Percentiles rank a stretch among this genome's conserved stretches.
Conservation (phyloP, 306 rosid species). For the Trichosanthes truncata region DNA sequence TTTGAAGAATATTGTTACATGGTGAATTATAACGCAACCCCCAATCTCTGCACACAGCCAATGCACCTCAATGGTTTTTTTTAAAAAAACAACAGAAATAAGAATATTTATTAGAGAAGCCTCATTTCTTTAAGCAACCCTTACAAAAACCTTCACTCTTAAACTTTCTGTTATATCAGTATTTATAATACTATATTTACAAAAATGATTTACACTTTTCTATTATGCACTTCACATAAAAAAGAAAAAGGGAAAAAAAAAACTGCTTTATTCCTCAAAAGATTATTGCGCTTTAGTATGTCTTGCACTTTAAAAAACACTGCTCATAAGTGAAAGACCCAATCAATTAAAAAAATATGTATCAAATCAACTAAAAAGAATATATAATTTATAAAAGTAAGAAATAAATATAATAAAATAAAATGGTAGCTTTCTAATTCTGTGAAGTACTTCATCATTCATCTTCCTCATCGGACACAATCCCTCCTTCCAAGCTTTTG, state of each 20-base stretch:
- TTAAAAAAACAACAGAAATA: background rate
- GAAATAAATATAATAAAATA: too few relatives aligned
- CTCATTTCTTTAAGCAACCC: background rate
- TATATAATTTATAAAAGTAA: too few relatives aligned
- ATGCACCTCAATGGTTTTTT: background rate
- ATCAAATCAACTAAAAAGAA: background rate
- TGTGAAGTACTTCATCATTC: too few relatives aligned
- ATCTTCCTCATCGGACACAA: too few relatives aligned
- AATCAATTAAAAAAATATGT: background rate
- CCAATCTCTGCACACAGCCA: background rate
- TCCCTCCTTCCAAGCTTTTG: too few relatives aligned
- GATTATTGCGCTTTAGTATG: background rate
- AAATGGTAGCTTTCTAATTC: too few relatives aligned
- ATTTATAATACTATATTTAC: too few relatives aligned
- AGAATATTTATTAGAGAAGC: background rate
- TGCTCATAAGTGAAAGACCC: background rate
- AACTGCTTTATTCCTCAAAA: background rate
- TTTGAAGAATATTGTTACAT: background rate
- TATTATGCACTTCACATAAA: background rate
- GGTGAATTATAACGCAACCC: background rate
- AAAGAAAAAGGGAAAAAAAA: background rate
- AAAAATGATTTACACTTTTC: background rate
- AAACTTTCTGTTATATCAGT: background rate
- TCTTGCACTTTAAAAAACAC: background rate
- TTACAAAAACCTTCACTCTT: background rate